phyloP scores from a whole-genome alignment of 208 protist species.

The Trypanosoma theileri region DNA sequence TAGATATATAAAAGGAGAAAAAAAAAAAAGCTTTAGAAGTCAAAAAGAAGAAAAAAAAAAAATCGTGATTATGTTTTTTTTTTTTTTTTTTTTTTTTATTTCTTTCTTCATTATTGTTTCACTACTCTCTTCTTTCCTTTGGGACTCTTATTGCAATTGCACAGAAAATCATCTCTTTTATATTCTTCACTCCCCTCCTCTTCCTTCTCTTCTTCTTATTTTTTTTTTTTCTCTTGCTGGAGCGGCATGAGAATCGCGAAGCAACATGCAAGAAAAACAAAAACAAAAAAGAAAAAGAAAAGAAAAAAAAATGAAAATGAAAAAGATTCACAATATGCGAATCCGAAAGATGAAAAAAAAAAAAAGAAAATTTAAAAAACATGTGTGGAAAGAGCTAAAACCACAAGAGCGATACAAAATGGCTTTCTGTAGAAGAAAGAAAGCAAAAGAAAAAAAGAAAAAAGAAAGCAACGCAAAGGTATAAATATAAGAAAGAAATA shows the following conservation, averaged over 20 bases:
- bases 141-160: background rate
- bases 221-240: no score
- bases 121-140: conserved; percentile 6
- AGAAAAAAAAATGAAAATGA: no score
- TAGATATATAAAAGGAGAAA: background rate
- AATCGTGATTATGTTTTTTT: background rate
- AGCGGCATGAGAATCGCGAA: no score
- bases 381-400: background rate
- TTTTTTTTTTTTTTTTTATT: background rate
- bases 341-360: no score
- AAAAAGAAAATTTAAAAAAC: background rate
- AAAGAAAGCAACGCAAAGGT: background rate
- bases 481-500: background rate
- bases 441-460: background rate
- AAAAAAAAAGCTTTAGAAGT: background rate
- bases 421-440: background rate
- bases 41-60: no score
- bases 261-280: no score
- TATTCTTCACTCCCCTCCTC: no score
- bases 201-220: no score
- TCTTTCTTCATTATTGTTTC: background rate
- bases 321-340: no score
- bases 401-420: conserved; percentile 12
- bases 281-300: no score
- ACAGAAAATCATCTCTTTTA: no score